phyloP scores from a whole-genome alignment of 176 grass and related monocot genomes.

The Paspalum notatum region DNA sequence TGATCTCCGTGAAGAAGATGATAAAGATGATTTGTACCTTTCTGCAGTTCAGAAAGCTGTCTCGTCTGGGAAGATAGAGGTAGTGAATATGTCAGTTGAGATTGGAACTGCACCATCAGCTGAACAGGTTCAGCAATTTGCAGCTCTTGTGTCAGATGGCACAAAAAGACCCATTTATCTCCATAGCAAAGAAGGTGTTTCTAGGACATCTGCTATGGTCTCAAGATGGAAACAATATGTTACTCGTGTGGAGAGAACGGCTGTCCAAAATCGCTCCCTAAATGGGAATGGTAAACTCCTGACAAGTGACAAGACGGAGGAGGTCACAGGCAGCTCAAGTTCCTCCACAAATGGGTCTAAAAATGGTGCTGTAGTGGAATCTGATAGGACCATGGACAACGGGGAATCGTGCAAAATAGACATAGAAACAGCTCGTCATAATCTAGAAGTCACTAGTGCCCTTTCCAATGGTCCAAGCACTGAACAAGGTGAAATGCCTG shows the following conservation, averaged over 20 bases:
- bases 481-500: conserved; percentile 44
- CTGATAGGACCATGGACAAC: conserved; percentile 28
- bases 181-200: conserved; percentile 87
- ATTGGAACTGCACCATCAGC: conserved; percentile 74
- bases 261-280: conserved; percentile 37
- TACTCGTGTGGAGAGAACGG: conserved; percentile 61
- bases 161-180: conserved; percentile 80
- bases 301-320: conserved; percentile 46
- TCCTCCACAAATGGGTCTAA: conserved; percentile 39
- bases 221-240: conserved; percentile 91
- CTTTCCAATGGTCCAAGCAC: conserved; percentile 37
- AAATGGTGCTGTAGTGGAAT: conserved; percentile 42
- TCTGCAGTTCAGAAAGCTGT: conserved; percentile 65
- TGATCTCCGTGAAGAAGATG: conserved; percentile 75
- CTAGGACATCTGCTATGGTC: conserved; percentile 92
- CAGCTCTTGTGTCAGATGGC: conserved; percentile 66
- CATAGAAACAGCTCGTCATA: conserved; percentile 47
- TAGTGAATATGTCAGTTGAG: conserved; percentile 86
- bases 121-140: conserved; percentile 82
- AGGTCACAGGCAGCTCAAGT: conserved; percentile 23
- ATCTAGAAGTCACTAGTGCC: conserved; percentile 57
- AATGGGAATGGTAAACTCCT: conserved; percentile 57
- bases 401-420: conserved; percentile 41
- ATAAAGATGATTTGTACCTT: conserved; percentile 74
- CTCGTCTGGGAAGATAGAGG: conserved; percentile 76